A percentile compares a stretch with the other conserved stretches of the same genome.
Evolutionary conservation across 306 rosid genomes (phyloP).

Genomic region (Begonia fuchsioides): DNA sequence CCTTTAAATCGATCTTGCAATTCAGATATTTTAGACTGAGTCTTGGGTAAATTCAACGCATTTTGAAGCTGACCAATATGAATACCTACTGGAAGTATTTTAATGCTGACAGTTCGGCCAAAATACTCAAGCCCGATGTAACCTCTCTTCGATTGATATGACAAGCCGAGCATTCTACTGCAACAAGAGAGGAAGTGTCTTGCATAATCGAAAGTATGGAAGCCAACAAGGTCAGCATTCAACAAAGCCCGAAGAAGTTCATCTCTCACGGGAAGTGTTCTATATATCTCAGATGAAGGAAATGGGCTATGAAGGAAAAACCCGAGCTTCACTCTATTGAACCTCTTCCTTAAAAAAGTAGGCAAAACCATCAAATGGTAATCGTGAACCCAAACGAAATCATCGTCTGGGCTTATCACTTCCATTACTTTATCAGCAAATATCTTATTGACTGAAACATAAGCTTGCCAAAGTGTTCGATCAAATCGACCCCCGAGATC

Average conservation of each 20-base stretch:
- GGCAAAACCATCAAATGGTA: slow-evolving; percentile 90
- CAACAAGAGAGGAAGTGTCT: slow-evolving; percentile 88
- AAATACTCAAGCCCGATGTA: slow-evolving; percentile 86
- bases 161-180: slow-evolving; percentile 77
- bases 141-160: slow-evolving; percentile 80
- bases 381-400: slow-evolving; percentile 81
- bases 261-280: slow-evolving; percentile 86
- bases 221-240: slow-evolving; percentile 76
- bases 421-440: slow-evolving; percentile 91
- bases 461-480: slow-evolving; percentile 79
- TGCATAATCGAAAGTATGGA: slow-evolving; percentile 88
- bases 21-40: slow-evolving; percentile 55
- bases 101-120: slow-evolving; percentile 74
- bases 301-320: slow-evolving; percentile 57
- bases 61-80: slow-evolving; percentile 67
- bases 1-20: slow-evolving; percentile 42
- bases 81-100: slow-evolving; percentile 69
- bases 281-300: slow-evolving; percentile 50
- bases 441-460: slow-evolving; percentile 81
- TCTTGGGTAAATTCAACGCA: slow-evolving; percentile 49
- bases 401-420: slow-evolving; percentile 62
- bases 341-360: slow-evolving; percentile 68
- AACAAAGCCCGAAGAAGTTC: slow-evolving; percentile 78
- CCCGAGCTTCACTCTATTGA: slow-evolving; percentile 36
- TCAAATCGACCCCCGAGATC: slow-evolving; percentile 81